A percentile compares a stretch with the other conserved stretches of the same genome.
phyloP scores from a whole-genome alignment of 768 basidiomycete genomes.

The Podaxis pistillaris region DNA sequence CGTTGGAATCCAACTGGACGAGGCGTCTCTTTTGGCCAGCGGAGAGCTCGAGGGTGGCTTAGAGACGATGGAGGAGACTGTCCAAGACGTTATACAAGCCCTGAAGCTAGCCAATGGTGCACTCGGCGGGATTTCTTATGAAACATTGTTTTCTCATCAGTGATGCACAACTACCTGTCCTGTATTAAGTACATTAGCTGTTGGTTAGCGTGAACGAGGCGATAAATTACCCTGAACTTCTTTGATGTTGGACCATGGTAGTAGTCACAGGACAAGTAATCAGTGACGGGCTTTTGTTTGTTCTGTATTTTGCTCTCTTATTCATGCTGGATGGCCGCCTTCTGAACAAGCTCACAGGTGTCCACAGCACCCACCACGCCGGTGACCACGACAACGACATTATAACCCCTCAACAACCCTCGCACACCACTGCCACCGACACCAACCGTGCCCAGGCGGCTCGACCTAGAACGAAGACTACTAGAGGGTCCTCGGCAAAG shows the following conservation, averaged over 20 bases:
- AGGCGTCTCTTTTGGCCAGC: not conserved
- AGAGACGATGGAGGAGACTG: not conserved
- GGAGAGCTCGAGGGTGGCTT: not conserved
- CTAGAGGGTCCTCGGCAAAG: not conserved
- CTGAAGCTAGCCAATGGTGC: not conserved
- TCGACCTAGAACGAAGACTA: not conserved
- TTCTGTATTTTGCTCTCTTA: not conserved
- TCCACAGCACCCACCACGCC: not conserved
- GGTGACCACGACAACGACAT: not conserved
- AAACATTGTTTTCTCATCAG: not conserved
- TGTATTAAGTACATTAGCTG: not conserved
- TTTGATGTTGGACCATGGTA: slow-evolving; percentile 8
- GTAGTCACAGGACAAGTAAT: not conserved
- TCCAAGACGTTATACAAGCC: not conserved
- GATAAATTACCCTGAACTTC: not conserved
- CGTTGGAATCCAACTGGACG: not conserved
- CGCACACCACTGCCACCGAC: not conserved
- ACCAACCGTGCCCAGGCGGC: not conserved
- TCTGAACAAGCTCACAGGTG: slow-evolving; percentile 4
- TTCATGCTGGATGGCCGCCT: slow-evolving; percentile 14
- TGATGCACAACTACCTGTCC: not conserved
- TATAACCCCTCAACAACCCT: not conserved
- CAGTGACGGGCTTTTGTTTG: slow-evolving; percentile 2
- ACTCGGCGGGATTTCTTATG: not conserved
- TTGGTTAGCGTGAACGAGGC: not conserved